phyloP scores from a whole-genome alignment of 371 early-diverging fungal species.

The Apophysomyces elegans region DNA sequence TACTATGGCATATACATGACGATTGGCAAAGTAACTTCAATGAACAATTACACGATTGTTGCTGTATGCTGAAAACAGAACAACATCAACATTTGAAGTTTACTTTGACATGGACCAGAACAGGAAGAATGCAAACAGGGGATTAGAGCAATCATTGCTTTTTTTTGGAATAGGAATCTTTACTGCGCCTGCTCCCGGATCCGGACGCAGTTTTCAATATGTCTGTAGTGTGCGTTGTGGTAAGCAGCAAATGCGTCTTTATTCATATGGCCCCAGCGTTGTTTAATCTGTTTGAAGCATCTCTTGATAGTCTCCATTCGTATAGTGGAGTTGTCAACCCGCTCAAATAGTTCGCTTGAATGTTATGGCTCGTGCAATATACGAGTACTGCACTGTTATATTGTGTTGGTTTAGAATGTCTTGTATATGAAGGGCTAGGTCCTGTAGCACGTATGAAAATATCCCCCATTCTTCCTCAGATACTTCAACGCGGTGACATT shows the following conservation, averaged over 20 bases:
- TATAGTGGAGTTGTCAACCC: not conserved
- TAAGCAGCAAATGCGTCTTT: not conserved
- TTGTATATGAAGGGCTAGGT: not conserved
- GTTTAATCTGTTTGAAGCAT: not conserved
- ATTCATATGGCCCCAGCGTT: not conserved
- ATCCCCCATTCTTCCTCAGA: not conserved
- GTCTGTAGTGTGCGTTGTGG: not conserved
- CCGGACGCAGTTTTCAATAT: not conserved
- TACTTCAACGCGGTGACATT: not conserved
- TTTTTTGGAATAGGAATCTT: too few relatives aligned
- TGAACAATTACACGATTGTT: too few relatives aligned
- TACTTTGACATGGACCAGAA: too few relatives aligned
- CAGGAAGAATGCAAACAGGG: too few relatives aligned
- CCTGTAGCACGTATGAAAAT: not conserved
- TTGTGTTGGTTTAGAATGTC: not conserved
- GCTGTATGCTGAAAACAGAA: too few relatives aligned
- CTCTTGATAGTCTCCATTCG: not conserved
- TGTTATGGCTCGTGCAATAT: not conserved
- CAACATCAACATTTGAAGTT: too few relatives aligned
- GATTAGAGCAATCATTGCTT: too few relatives aligned
- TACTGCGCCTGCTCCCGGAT: not conserved
- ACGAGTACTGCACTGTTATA: not conserved
- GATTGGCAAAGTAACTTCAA: too few relatives aligned
- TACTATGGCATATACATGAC: too few relatives aligned
- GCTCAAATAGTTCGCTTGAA: not conserved